Evolutionary conservation across 495 filamentous ascomycete genomes (phyloP), one percentile per base, ranked within the genome.

Genomic region (Penicillium paxilli): DNA sequence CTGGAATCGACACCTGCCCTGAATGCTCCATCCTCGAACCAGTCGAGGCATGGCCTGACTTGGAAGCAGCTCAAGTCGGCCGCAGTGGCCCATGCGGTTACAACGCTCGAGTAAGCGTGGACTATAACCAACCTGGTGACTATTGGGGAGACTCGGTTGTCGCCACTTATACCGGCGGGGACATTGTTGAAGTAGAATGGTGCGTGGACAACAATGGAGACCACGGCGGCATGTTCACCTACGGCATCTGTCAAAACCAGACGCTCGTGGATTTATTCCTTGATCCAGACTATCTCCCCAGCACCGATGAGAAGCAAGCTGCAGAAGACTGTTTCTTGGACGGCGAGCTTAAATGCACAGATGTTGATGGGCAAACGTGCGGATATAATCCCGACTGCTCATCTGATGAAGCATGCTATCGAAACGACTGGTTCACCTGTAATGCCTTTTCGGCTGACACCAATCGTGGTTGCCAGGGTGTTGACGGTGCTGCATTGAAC

Each of bases 361-460:
- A 81, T 55, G 80, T 83, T 2, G 42, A 63, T 32, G 80, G 80
- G 5, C 80, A 83, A 65, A 47, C 44, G 9, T 83, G 79, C 66
- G 74, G 63, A 7, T 83, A 74, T 65, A 82, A 62, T 59, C 70
- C 78, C 1, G 80, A 83, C 62, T 83, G 80, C 61, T 50, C 63
- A 0, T 49, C 52, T 22, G 77, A 62, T 5, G 65, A 80, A 62
- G 59, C 67, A 1, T 83, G 80, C 66, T 78, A 70, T 55, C 66
- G 78, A 8, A 80, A 82, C 58, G 79, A 83, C 67, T 82, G 80
- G 80, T 82, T 80, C 52, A 83, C 80, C 5, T 82, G 80, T 69
- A 78, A 82, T 57, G 60, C 52, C 0, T 70, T 64, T 24, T 25
- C 51, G 9, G 76, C 71, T 11, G 74, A 74, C 51, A 64, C 65